Base-by-base conservation (phyloP, 495 filamentous ascomycete species). In the Trichocladium antarcticum region DNA sequence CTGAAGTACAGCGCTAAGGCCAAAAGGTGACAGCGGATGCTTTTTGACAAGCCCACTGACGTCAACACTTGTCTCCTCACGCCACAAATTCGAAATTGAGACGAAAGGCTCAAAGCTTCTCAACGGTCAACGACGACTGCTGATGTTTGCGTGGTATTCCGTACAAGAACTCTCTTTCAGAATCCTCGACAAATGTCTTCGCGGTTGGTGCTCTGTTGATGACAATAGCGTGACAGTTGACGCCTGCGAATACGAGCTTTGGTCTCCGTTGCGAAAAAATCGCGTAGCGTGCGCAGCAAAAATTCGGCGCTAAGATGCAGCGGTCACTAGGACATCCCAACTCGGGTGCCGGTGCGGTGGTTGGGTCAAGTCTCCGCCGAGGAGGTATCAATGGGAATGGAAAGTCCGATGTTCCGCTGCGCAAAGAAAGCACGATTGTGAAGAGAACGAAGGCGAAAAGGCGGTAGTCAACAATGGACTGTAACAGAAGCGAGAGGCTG, bases 281-380 rank as follows among this genome's bases (percentile, higher is more conserved):
- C 34, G 29, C 20, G 27, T 32, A 32, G 40, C 34, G 42, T 45
- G 42, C 22, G 32, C 48, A 38, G 48, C 15, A 42, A 14, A 50
- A n/a, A 45, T 35, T 40, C 36, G 49, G 40, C 49, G 42, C 49
- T 51, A 51, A 37, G 21, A 50, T 22, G 47, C 40, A 41, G 46
- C 27, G 15, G 37, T 17, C 17, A 29, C 37, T 7, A 35, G 6
- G n/a, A 11, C 14, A 17, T 20, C 41, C 34, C 40, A 31, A 45
- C 27, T 50, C 31, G 45, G 31, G 19, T 22, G 21, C 15, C 41
- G 32, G 39, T 24, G 36, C 14, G 1, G 24, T 22, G 20, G 21
- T 28, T 19, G 14, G 14, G 22, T 32, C 31, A 32, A 14, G 9
- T 32, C 4, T 27, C 24, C 8, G 4, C 24, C 24, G 24, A 27